Base-by-base conservation (phyloP, 192 early-diverging fungal genomes). In the Dissophora globulifera region DNA sequence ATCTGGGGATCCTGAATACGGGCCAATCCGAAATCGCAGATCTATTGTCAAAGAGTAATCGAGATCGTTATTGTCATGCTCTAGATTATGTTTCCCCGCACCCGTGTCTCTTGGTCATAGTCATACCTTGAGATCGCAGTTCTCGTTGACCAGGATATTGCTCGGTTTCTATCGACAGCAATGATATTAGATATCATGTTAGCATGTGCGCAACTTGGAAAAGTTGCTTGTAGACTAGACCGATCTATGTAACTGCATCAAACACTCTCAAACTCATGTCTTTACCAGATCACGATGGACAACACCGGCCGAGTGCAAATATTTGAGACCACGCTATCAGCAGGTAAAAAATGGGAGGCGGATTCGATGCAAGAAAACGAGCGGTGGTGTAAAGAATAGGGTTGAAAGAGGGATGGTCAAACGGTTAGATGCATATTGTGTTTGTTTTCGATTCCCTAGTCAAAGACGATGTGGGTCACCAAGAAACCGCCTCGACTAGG, bases 91-190 rank as follows among this genome's bases (percentile, higher is more conserved):
- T 31, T 16, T 16, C 15, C 2, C 27, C 30, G 1, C 7, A 11
- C 1, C 19, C 43, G 8, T 27, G 25, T 0, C 9, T 31, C 22
- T 10, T 32, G 29, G 25, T 9, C 22, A 32, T 50, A 27, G 26
- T 15, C 5, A 25, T 68, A 81, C 82, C 82, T 95, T 98, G 38
- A 98, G 85, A 76, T 98, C 97, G 70, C 97, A 97, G 83, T 98
- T 96, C 67, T 96, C 95, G 72, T 97, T 97, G 67, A 98, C 90
- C 20, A 98, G 86, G 79, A 98, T 94, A 67, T 98, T 98, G 79
- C 91, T 92, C 13, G 97, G 97, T 67, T 76, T 76, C 72, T 76
- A 62, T n/a, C n/a, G n/a, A n/a, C n/a, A n/a, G n/a, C n/a, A n/a
- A n/a, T n/a, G n/a, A n/a, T n/a, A n/a, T n/a, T n/a, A n/a, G n/a